A percentile compares a stretch with the other conserved stretches of the same genome.
Conservation (phyloP, 345 rosid species). For the Salix dunnii region DNA sequence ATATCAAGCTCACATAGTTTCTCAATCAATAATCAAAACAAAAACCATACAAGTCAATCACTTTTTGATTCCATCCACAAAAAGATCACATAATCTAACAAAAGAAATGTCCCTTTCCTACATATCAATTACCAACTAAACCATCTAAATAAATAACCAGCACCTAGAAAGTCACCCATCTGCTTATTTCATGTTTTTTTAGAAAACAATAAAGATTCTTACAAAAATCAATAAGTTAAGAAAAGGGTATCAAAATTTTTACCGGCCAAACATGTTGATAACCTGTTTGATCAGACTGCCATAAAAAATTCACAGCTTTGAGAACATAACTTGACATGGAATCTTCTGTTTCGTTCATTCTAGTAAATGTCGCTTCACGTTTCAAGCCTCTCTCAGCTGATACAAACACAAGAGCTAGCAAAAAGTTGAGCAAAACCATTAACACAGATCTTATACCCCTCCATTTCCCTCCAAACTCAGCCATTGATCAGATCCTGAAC, state of each 20-base stretch:
- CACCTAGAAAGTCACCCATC: background rate
- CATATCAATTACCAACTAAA: background rate
- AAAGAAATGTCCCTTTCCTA: background rate
- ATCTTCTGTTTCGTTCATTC: slow-evolving; percentile 18
- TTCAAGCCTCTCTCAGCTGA: slow-evolving; percentile 53
- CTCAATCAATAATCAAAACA: background rate
- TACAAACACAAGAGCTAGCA: slow-evolving; percentile 44
- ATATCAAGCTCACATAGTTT: background rate
- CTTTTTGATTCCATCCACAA: background rate
- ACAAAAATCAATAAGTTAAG: background rate
- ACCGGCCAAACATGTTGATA: slow-evolving; percentile 81
- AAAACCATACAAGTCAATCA: background rate
- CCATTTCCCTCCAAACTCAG: slow-evolving; percentile 39
- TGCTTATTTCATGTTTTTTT: background rate
- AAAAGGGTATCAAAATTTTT: background rate
- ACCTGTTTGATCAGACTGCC: slow-evolving; percentile 46
- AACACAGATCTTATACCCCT: slow-evolving; percentile 33
- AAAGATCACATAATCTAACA: background rate
- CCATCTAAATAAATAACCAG: background rate
- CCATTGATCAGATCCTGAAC: slow-evolving; percentile 32
- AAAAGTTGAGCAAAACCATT: slow-evolving; percentile 27
- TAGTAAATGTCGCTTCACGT: slow-evolving; percentile 13
- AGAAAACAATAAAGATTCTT: background rate
- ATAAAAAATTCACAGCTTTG: slow-evolving; percentile 32
- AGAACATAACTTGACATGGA: slow-evolving; percentile 25